These are phyloP conservation scores for Xylariaceae sp. DNA, from an alignment of 2,329 filamentous ascomycete species.

Conservation along the genomic window DNA sequence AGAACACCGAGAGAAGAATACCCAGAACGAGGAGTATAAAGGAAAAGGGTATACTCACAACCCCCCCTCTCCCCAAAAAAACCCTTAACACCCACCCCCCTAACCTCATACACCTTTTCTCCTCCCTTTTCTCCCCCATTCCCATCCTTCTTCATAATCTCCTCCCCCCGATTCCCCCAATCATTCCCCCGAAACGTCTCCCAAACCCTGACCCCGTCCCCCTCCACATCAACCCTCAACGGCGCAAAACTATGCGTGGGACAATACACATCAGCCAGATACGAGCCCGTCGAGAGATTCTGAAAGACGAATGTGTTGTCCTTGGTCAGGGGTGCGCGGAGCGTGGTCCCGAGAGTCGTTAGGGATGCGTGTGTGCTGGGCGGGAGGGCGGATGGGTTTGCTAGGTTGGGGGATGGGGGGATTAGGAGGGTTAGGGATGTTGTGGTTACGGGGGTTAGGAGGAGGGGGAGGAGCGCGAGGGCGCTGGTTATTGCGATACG, in stretches of 20 bases:
- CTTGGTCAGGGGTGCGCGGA: constrained; percentile 58
- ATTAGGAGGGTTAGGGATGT: constrained; percentile 44
- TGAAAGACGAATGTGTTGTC: constrained; percentile 70
- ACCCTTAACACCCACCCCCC: constrained; percentile 57
- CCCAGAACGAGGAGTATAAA: too few species aligned
- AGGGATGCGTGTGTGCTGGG: constrained; percentile 60
- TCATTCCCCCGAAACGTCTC: constrained; percentile 86
- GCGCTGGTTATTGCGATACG: constrained; percentile 4
- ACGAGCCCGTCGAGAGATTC: constrained; percentile 66
- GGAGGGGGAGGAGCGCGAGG: constrained; percentile 30
- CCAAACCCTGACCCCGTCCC: constrained; percentile 49
- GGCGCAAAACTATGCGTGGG: constrained; percentile 70
- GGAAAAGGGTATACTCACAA: too few species aligned
- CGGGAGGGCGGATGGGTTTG: constrained; percentile 52
- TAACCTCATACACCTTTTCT: constrained; percentile 50
- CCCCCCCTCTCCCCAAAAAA: constrained; percentile 72
- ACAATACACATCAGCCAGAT: constrained; percentile 77
- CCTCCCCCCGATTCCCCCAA: constrained; percentile 80
- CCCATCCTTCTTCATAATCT: constrained; percentile 32
- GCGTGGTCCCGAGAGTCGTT: constrained; percentile 36
- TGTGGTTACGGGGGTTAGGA: constrained; percentile 30
- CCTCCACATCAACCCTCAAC: constrained; percentile 67
- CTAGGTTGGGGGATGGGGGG: constrained; percentile 36
- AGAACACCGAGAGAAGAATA: too few species aligned
- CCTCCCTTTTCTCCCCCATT: constrained; percentile 5